Evolutionary conservation across 2,329 filamentous ascomycete species (phyloP), one percentile per base, ranked within the genome.

Genomic region (Metarhizium album): DNA sequence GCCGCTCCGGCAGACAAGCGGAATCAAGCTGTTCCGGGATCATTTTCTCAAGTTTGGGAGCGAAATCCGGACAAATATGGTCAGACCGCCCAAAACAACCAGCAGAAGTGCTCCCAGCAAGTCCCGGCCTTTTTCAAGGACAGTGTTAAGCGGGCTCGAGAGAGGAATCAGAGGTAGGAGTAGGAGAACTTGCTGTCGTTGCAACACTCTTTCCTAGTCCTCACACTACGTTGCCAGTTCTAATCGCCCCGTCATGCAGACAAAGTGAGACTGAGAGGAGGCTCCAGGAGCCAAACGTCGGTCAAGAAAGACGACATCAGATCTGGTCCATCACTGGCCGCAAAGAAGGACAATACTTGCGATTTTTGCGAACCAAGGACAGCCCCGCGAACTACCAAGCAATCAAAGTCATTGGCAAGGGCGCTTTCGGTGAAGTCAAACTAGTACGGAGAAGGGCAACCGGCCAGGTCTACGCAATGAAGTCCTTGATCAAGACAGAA

Each of bases 331-430:
- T 83, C 55, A 84, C 90, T 58, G 87, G 90, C 51, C 86, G 87
- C 62, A 89, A 90, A 61, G 91, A 97, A 68, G 89, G 87, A 48
- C 87, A 90, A 62, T 97, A 95, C 69, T 75, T 98, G 56, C 88
- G 93, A 38, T 96, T 97, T 74, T 74, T 97, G 61, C 84, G 91
- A 52, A 96, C 91, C 51, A 91, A 89, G 69, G 90, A 97, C 67
- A 86, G 85, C 68, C 90, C 91, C 9, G 84, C 91, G 59, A 97
- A 97, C 73, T 98, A 97, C 76, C 82, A 83, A 57, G 97, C 91
- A 1, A 79, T 97, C 70, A 97, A 97, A 76, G 90, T 97, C 60
- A 98, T 98, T 61, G 93, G 93, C 64, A 98, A 98, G 76, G 93
- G 93, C 69, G 93, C 93, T 16, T 98, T 98, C 64, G 93, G 93